Conservation (phyloP, 768 basidiomycete species). For the Galerina marginata region DNA sequence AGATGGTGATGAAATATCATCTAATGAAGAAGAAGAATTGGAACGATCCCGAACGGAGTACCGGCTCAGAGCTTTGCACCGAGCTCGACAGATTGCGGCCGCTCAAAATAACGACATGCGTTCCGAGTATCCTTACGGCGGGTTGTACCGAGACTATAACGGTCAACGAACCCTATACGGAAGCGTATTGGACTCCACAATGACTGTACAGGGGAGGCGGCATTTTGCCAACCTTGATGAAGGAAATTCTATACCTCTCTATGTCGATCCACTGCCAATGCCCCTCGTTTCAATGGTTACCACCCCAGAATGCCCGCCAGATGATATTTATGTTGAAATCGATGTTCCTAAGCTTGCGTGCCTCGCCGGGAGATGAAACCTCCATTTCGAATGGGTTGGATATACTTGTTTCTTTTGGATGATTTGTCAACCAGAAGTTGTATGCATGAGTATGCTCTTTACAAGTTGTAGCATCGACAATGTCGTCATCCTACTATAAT, state of each 20-base stretch:
- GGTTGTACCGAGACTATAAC: conserved; percentile 16
- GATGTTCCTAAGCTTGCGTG: conserved; percentile 40
- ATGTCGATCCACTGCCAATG: conserved; percentile 59
- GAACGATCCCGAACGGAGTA: conserved; percentile 57
- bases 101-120: neutral
- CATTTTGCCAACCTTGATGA: neutral
- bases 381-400: conserved; percentile 1
- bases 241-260: conserved; percentile 14
- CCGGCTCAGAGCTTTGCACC: conserved; percentile 42
- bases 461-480: conserved; percentile 1
- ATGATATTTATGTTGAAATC: conserved; percentile 25
- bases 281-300: conserved; percentile 57
- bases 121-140: neutral
- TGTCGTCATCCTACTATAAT: too few relatives aligned
- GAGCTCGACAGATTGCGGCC: conserved; percentile 20
- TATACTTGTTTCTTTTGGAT: neutral
- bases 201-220: conserved; percentile 18
- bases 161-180: conserved; percentile 22
- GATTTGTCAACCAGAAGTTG: too few relatives aligned
- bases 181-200: conserved; percentile 31
- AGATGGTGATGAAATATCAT: conserved; percentile 69
- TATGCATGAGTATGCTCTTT: neutral
- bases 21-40: conserved; percentile 65
- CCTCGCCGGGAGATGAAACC: conserved; percentile 45
- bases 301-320: conserved; percentile 23